phyloP scores from a whole-genome alignment of 805 yeast species.

The Gaillardinia entomophila region DNA sequence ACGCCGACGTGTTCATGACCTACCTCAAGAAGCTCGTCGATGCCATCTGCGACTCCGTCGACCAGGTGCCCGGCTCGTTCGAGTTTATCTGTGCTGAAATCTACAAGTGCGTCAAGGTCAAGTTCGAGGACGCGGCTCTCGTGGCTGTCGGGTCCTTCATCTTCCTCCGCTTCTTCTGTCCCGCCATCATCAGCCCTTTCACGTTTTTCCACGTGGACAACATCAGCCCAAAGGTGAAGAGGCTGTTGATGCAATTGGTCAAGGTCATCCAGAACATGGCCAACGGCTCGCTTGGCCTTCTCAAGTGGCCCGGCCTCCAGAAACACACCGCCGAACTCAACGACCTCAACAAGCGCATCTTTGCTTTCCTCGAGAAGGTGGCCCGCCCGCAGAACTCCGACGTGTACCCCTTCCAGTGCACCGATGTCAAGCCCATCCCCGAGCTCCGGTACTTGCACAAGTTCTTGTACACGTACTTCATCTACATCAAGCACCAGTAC shows the following conservation, averaged over 20 bases:
- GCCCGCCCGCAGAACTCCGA: conserved; percentile 8
- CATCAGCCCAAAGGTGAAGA: conserved; percentile 36
- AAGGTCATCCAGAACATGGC: conserved; percentile 83
- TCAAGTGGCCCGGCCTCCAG: conserved; percentile 58
- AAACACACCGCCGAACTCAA: conserved; percentile 35
- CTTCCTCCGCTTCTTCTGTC: conserved; percentile 75
- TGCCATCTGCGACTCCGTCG: conserved; percentile 49
- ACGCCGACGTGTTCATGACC: conserved; percentile 42
- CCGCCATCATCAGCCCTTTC: conserved; percentile 88
- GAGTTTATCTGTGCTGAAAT: conserved; percentile 66
- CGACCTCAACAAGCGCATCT: conserved; percentile 20
- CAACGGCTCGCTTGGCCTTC: conserved; percentile 62
- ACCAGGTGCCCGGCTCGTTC: conserved; percentile 64
- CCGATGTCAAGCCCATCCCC: conserved; percentile 24
- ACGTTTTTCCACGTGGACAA: conserved; percentile 33
- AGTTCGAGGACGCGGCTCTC: conserved; percentile 54
- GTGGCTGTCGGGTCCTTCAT: conserved; percentile 83
- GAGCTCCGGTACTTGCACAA: conserved; percentile 37
- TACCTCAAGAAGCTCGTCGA: conserved; percentile 55
- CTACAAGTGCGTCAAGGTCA: conserved; percentile 47
- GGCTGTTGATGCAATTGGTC: conserved; percentile 73
- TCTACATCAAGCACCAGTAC: conserved; percentile 23
- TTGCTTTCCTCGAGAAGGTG: conserved; percentile 20
- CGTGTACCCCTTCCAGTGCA: conserved; percentile 21
- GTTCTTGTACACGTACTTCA: conserved; percentile 30